Base-by-base conservation (phyloP, 2,329 filamentous ascomycete species). In the Trichoderma lentiforme region DNA sequence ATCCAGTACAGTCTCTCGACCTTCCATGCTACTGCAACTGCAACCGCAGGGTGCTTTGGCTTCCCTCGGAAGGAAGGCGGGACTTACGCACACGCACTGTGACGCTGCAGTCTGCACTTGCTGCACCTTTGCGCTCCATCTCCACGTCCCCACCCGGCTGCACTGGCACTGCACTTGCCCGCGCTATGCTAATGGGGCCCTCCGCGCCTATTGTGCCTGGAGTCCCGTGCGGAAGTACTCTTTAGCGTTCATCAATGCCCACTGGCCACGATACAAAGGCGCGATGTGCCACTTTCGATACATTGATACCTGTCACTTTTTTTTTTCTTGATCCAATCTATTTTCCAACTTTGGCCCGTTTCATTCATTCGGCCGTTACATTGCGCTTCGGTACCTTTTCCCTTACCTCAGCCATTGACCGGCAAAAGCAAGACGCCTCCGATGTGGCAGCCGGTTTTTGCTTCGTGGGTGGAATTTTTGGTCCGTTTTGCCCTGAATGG, bases 361-460 rank as follows among this genome's bases (percentile, higher is more conserved):
- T n/a, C 39, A n/a, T 43, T 43, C 15, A 11, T 39, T 63, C 15
- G 34, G 36, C 36, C 12, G 36, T 5, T 5, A 53, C 47, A 53
- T 24, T 21, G n/a, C 21, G 21, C 11, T 24, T 53, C 47, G 21
- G 39, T 43, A n/a, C 39, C 39, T 43, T 43, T 36, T n/a, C 30
- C 30, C 43, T 56, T 56, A 56, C 63, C 47, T 66, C 63, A 66
- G 63, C 63, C 63, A 66, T 32, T 11, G 43, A 12, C 63, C 63
- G 47, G 47, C 21, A 34, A 56, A 66, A 66, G 63, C 47, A 56
- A 66, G 30, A 66, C 63, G 63, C 63, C 63, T 56, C 47, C 63
- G n/a, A 66, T 34, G 39, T 43, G 28, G 39, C n/a, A 51, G 62
- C 62, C 36, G 26, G 39, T 43, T 53, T 65, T 51, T 43, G 15